Evolutionary conservation across 164 flowering plant genomes (phyloP).

Genomic region (Warburgia ugandensis): DNA sequence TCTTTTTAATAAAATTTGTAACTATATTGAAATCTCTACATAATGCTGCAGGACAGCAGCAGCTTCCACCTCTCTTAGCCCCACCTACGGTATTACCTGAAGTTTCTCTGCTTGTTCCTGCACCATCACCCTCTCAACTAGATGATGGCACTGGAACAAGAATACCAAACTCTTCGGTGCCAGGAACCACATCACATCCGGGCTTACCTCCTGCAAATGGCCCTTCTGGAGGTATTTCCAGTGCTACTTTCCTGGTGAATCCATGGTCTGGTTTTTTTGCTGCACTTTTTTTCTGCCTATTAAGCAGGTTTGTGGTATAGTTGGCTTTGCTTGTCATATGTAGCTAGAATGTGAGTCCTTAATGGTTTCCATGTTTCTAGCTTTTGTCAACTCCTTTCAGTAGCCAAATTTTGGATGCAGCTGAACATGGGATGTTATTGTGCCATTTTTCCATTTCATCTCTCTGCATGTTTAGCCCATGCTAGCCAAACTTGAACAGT

Average conservation of each 20-base stretch:
- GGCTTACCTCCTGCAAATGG: conserved; percentile 50
- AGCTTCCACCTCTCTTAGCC: conserved; percentile 58
- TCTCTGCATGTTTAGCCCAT: no score
- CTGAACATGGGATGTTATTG: no score
- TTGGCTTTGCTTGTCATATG: conserved; percentile 15
- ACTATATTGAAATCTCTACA: neutral
- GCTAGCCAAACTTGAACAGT: no score
- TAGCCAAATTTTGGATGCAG: no score
- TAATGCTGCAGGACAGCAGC: conserved; percentile 50
- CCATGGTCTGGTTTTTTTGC: conserved; percentile 20
- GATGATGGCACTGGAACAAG: conserved; percentile 33
- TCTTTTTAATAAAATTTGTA: no score
- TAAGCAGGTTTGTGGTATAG: conserved; percentile 20
- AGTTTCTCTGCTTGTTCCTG: conserved; percentile 44
- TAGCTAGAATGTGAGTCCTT: conserved; percentile 13
- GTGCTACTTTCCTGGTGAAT: conserved; percentile 32
- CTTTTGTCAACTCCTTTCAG: no score
- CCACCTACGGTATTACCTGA: conserved; percentile 44
- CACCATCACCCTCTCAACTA: conserved; percentile 57
- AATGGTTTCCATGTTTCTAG: no score
- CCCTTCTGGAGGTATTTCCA: conserved; percentile 45
- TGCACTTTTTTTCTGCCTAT: conserved; percentile 18
- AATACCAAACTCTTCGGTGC: conserved; percentile 31
- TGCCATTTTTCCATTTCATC: no score
- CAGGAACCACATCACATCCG: conserved; percentile 33